Evolutionary conservation across 495 filamentous ascomycete species (phyloP).

Genomic region (Xylaria curta): DNA sequence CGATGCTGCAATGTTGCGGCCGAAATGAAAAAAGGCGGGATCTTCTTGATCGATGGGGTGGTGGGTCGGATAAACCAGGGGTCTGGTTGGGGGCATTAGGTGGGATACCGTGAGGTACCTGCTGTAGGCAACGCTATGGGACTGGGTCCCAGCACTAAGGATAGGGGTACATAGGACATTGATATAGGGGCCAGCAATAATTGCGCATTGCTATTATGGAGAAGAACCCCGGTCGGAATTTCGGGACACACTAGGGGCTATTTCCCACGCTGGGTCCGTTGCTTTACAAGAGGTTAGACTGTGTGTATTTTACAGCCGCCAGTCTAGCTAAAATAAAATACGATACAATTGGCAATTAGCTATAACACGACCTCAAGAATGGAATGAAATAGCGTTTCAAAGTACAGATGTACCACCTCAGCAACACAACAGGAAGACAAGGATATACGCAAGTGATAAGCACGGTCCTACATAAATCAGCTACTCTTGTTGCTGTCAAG

Average conservation of each 20-base stretch:
- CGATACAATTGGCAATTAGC: neutral
- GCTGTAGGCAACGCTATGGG: neutral
- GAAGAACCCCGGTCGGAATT: neutral
- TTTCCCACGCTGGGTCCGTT: neutral
- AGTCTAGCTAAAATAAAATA: neutral
- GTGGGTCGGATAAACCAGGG: neutral
- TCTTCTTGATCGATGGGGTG: conserved; percentile 13
- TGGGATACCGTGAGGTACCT: neutral
- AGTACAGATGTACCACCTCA: neutral
- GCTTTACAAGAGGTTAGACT: neutral
- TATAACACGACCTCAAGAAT: neutral
- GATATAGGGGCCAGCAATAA: conserved; percentile 1
- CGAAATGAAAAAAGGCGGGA: conserved; percentile 38
- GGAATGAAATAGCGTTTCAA: neutral
- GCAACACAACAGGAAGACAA: neutral
- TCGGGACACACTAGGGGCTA: neutral
- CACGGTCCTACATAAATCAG: neutral
- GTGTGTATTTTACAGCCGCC: neutral
- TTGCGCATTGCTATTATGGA: conserved; percentile 1
- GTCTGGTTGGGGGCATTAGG: too few species aligned
- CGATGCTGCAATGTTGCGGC: conserved; percentile 16
- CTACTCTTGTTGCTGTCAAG: neutral
- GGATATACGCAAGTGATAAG: neutral
- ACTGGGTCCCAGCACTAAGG: conserved; percentile 5
- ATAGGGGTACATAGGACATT: conserved; percentile 17